Conservation (phyloP, 1,284 basidiomycete genomes). For the Pseudozyma pruni region DNA sequence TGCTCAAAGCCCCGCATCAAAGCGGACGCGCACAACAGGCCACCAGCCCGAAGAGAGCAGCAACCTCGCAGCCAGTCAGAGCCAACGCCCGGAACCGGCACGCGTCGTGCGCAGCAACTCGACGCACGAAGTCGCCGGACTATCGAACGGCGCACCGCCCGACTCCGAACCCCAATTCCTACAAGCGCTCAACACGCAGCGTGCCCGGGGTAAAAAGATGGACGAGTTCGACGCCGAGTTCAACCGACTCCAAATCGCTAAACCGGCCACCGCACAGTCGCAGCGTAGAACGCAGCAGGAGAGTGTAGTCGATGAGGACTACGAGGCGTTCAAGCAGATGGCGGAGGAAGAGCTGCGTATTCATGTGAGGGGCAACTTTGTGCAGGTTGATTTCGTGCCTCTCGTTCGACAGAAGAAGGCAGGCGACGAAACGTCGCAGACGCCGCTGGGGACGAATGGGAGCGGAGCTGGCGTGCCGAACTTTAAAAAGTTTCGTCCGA, state of each 20-base stretch:
- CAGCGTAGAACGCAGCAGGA: constrained; percentile 9
- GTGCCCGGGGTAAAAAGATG: constrained; percentile 41
- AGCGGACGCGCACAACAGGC: constrained; percentile 15
- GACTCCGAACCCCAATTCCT: constrained; percentile 55
- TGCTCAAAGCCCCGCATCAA: constrained; percentile 2
- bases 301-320: constrained; percentile 41
- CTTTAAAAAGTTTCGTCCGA: constrained; percentile 47
- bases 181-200: constrained; percentile 49
- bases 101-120: constrained; percentile 24
- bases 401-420: constrained; percentile 30
- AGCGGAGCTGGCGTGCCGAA: constrained; percentile 28
- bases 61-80: neutral
- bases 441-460: neutral
- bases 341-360: constrained; percentile 52
- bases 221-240: constrained; percentile 61
- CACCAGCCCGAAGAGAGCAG: neutral
- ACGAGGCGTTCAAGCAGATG: constrained; percentile 50
- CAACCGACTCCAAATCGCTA: constrained; percentile 51
- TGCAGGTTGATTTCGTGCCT: constrained; percentile 63
- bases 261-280: constrained; percentile 17
- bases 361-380: constrained; percentile 56
- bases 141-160: constrained; percentile 24
- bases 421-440: neutral
- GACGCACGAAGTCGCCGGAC: constrained; percentile 7
- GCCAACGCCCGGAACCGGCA: neutral